Percentiles rank a stretch among this genome's conserved stretches.
These are phyloP conservation scores for Phialocephala subalpina DNA, from an alignment of 2,329 filamentous ascomycete species.

Conservation along the genomic window DNA sequence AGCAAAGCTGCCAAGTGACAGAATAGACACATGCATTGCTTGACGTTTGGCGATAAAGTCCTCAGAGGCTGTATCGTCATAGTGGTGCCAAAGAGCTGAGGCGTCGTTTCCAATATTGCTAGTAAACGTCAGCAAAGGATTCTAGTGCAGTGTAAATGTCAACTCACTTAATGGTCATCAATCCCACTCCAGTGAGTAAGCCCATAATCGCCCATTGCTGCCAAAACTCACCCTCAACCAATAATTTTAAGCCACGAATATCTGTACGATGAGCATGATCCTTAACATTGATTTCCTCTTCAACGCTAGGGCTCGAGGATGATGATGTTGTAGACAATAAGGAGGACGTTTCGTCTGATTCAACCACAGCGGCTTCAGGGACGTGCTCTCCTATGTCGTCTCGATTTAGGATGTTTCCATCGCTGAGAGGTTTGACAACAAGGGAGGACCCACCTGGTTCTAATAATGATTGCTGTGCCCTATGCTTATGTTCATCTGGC, in stretches of 20 bases:
- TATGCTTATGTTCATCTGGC: conserved; percentile 51
- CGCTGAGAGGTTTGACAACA: conserved; percentile 42
- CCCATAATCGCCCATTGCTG: conserved; percentile 88
- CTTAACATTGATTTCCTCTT: conserved; percentile 62
- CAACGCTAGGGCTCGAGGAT: conserved; percentile 57
- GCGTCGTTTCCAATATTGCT: conserved; percentile 95
- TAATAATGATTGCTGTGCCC: conserved; percentile 47
- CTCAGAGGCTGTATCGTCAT: conserved; percentile 75
- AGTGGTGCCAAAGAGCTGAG: conserved; percentile 88
- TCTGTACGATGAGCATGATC: conserved; percentile 84
- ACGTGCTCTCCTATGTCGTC: conserved; percentile 40
- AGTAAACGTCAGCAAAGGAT: conserved; percentile 17
- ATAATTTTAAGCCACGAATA: conserved; percentile 82
- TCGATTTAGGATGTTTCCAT: conserved; percentile 41
- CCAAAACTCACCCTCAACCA: conserved; percentile 84
- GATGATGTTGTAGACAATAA: conserved; percentile 73
- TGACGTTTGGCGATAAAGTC: conserved; percentile 83
- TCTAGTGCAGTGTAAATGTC: not conserved
- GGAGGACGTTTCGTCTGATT: conserved; percentile 79
- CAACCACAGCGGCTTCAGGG: conserved; percentile 42
- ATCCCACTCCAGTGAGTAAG: conserved; percentile 87
- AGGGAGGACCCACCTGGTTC: conserved; percentile 72
- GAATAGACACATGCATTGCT: conserved; percentile 90
- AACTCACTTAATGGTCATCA: conserved; percentile 98
- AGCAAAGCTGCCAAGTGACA: conserved; percentile 88